Percentiles rank a stretch among this genome's conserved stretches.
Evolutionary conservation across 257 asterid genomes (phyloP).

Genomic region (Apocynum venetum): DNA sequence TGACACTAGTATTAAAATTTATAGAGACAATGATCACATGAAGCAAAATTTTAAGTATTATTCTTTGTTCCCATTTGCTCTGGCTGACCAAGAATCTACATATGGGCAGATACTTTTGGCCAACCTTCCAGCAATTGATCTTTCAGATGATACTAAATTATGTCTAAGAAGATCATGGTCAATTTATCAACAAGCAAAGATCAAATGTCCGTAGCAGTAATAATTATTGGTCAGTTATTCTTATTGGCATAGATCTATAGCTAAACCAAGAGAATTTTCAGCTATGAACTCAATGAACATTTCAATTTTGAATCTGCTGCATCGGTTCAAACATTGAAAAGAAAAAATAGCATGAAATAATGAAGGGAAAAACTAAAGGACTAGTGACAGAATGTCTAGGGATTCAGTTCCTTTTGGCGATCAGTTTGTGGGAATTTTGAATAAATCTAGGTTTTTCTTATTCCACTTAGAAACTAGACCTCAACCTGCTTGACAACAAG

Average conservation of each 20-base stretch:
- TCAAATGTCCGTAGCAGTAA: background rate
- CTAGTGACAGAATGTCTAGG: background rate
- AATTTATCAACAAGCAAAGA: background rate
- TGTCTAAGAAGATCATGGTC: background rate
- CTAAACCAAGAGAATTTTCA: background rate
- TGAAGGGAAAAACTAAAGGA: background rate
- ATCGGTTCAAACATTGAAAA: background rate
- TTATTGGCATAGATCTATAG: background rate
- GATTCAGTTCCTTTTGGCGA: background rate
- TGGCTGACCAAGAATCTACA: background rate
- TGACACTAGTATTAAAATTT: background rate
- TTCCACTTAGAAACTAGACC: background rate
- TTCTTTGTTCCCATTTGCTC: background rate
- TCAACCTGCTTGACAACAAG: background rate
- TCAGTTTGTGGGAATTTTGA: background rate
- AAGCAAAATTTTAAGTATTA: background rate
- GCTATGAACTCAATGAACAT: background rate
- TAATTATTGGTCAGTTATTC: background rate
- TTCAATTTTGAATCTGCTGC: background rate
- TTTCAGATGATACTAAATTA: background rate
- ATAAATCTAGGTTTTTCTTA: background rate
- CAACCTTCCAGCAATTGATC: background rate
- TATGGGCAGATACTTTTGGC: background rate
- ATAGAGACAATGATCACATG: background rate
- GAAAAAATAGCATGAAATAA: background rate